Evolutionary conservation across 2,329 filamentous ascomycete species (phyloP), one percentile per base, ranked within the genome.

Genomic region (Botrytis squamosa): DNA sequence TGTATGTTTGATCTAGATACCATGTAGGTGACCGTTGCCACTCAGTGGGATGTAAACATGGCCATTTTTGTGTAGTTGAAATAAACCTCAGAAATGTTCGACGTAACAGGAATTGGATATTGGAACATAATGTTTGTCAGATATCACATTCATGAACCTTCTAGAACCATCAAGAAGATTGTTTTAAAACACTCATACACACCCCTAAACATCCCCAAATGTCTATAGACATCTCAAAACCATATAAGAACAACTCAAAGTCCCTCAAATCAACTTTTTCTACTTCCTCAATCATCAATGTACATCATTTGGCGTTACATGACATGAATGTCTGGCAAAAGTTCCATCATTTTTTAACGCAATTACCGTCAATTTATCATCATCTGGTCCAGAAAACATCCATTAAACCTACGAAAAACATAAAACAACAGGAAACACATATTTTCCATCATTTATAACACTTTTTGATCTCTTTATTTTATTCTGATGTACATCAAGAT

Each of bases 21-120:
- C 18, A 29, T 3, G 29, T 1, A 55, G n/a, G 14, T 29, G n/a
- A n/a, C 8, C 1, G 25, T 16, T 29, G n/a, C 6, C 6, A 8
- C 9, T 16, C 5, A 3, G 3, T 55, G 25, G 2, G 4, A 2
- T 0, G 1, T 0, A 64, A 9, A 4, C 22, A 2, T 4, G 20
- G 4, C 2, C 20, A 22, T 18, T 29, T 44, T 44, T 12, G 0
- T 4, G 16, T 2, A 16, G 3, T 10, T 44, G 6, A 29, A 0
- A 29, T 16, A 2, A 6, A 36, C 33, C 6, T 29, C 38, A 42
- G 29, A 63, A 25, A 14, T 40, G 4, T 2, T 3, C 38, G n/a
- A 64, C 20, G 4, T 25, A 7, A 29, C 8, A 64, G n/a, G 4
- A 60, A 60, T 0, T 20, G 18, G 7, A 4, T 44, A 29, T 12